A percentile compares a stretch with the other conserved stretches of the same genome.
phyloP scores from a whole-genome alignment of 2,329 filamentous ascomycete genomes.

The Immersiporthe knoxdaviesiana region DNA sequence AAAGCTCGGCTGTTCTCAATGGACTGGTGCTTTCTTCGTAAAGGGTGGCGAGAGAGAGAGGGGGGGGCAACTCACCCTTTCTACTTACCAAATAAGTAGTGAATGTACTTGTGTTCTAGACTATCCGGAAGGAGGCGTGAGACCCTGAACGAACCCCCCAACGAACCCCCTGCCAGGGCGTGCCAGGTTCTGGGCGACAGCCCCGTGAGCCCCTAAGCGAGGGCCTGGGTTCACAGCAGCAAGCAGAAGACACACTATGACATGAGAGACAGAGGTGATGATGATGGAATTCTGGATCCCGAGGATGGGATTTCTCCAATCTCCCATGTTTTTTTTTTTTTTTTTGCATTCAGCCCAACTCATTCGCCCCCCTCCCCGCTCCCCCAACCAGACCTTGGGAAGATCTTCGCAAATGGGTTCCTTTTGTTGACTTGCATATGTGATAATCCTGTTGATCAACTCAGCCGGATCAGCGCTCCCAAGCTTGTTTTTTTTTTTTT shows the following conservation, averaged over 20 bases:
- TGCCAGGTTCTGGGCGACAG: neutral
- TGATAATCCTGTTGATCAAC: neutral
- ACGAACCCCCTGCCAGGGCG: neutral
- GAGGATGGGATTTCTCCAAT: slow-evolving; percentile 9
- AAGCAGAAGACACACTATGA: neutral
- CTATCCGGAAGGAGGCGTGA: too few species aligned
- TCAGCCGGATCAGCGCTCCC: neutral
- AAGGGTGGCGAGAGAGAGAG: too few species aligned
- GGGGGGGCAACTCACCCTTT: too few species aligned
- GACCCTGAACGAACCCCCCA: too few species aligned
- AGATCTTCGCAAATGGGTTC: neutral
- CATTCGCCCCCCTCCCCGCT: neutral
- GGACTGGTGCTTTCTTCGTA: too few species aligned
- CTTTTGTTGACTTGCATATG: slow-evolving; percentile 6
- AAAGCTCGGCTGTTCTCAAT: too few species aligned
- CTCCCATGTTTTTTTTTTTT: neutral
- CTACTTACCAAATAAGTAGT: too few species aligned
- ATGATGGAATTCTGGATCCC: slow-evolving; percentile 4
- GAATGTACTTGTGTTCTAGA: too few species aligned
- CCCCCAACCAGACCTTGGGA: too few species aligned
- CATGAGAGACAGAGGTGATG: too few species aligned
- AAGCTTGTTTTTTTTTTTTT: neutral
- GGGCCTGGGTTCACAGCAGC: neutral
- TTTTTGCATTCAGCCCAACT: neutral
- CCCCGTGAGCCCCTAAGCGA: neutral